These are phyloP conservation scores for Populus hybrid DNA, from an alignment of 441 rosid genomes.

Conservation along the genomic window DNA sequence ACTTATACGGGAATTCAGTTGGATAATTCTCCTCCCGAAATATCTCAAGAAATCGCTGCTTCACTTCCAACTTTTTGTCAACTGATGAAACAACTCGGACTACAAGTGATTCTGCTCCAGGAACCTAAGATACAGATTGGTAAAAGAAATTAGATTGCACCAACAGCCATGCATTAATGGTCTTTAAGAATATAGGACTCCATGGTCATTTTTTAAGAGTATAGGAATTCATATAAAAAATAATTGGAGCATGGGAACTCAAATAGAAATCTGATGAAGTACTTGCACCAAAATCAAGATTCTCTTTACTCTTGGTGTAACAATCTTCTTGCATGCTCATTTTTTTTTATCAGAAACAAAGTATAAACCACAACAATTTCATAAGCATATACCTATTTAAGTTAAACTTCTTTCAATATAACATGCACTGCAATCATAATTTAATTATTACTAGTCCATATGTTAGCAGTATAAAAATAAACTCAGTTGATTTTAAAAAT, in stretches of 20 bases:
- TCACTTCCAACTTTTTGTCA: conserved; percentile 98
- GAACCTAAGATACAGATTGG: conserved; percentile 52
- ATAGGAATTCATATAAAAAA: neutral
- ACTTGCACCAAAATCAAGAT: neutral
- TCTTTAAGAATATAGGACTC: neutral
- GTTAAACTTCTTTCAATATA: neutral
- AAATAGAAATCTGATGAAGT: neutral
- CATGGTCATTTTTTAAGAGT: neutral
- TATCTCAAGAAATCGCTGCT: conserved; percentile 89
- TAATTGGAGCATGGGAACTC: neutral
- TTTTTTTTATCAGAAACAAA: neutral
- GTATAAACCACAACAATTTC: neutral
- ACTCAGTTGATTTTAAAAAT: conserved; percentile 9
- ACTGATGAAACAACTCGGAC: conserved; percentile 98
- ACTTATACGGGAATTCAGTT: conserved; percentile 88
- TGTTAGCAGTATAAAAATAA: neutral
- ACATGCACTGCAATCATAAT: neutral
- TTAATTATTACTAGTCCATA: neutral
- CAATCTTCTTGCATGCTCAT: neutral
- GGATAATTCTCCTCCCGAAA: conserved; percentile 95
- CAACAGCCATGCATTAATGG: neutral
- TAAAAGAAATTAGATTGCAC: conserved; percentile 11
- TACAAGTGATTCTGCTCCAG: conserved; percentile 95
- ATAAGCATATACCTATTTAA: neutral
- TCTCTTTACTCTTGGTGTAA: neutral